phyloP scores from a whole-genome alignment of 495 filamentous ascomycete species.

The Penicillium cinerascens region DNA sequence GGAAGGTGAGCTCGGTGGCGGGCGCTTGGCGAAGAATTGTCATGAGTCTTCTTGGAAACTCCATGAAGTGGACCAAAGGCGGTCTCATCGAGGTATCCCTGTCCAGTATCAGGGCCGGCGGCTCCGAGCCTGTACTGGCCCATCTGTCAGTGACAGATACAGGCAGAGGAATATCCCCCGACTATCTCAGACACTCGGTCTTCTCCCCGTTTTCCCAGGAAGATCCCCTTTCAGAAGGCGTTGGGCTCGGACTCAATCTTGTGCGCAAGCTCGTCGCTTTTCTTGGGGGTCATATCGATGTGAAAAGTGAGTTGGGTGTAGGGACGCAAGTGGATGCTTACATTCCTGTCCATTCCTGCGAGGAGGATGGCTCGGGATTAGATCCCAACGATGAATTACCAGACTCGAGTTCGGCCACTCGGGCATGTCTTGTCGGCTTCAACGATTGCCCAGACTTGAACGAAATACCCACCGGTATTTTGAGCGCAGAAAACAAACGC shows the following conservation, averaged over 20 bases:
- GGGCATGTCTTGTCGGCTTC: conserved; percentile 18
- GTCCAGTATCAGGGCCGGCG: conserved; percentile 24
- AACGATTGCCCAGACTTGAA: conserved; percentile 15
- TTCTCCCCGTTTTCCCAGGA: conserved; percentile 47
- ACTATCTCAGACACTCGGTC: conserved; percentile 37
- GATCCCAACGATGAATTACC: too few relatives aligned
- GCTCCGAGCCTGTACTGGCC: conserved; percentile 17
- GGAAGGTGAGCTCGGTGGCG: conserved; percentile 53
- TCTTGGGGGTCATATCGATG: conserved; percentile 36
- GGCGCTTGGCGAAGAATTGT: conserved; percentile 62
- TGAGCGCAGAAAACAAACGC: conserved; percentile 17
- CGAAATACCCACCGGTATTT: conserved; percentile 20
- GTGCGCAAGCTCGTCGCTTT: conserved; percentile 37
- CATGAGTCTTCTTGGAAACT: conserved; percentile 70
- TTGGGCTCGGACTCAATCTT: conserved; percentile 37
- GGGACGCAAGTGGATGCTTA: conserved; percentile 20
- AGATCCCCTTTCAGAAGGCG: conserved; percentile 38
- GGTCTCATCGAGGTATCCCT: conserved; percentile 59
- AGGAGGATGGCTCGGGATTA: too few relatives aligned
- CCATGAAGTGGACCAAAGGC: conserved; percentile 59
- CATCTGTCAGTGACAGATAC: conserved; percentile 57
- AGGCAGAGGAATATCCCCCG: conserved; percentile 52
- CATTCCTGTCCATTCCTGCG: too few relatives aligned
- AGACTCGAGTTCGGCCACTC: too few relatives aligned
- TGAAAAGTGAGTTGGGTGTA: conserved; percentile 33